Conservation (phyloP, 2,329 filamentous ascomycete species). For the Aspergillus viridinutans region DNA sequence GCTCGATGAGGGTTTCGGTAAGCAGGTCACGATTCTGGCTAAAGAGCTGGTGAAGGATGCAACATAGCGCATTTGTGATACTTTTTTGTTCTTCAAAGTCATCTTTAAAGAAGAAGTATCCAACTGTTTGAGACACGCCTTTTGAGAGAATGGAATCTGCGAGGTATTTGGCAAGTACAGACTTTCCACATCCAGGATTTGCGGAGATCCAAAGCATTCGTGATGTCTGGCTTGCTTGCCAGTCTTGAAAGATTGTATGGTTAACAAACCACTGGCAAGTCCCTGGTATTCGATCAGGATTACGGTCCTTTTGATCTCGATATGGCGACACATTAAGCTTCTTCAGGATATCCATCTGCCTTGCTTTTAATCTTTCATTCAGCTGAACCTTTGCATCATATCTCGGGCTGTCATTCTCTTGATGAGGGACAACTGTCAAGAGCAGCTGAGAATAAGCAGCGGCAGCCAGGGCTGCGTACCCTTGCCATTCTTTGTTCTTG, state of each 20-base stretch:
- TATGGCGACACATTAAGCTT: no score
- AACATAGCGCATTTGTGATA: slow-evolving; percentile 27
- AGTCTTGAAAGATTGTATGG: no score
- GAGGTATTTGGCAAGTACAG: slow-evolving; percentile 32
- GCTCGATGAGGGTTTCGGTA: no score
- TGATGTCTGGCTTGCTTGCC: no score
- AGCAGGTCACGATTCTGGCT: background rate
- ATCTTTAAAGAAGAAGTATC: slow-evolving; percentile 39
- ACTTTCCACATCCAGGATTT: slow-evolving; percentile 35
- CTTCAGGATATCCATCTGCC: no score
- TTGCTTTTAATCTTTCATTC: no score
- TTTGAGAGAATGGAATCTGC: slow-evolving; percentile 24
- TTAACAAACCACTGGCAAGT: no score
- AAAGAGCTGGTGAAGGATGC: slow-evolving; percentile 36
- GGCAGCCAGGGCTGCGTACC: slow-evolving; percentile 11
- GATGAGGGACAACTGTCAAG: background rate
- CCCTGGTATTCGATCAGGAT: no score
- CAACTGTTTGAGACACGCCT: slow-evolving; percentile 6
- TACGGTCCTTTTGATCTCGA: no score
- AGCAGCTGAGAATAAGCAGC: slow-evolving; percentile 10
- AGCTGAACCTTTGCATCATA: no score
- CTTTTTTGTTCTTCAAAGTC: slow-evolving; percentile 31
- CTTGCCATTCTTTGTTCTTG: background rate
- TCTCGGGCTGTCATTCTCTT: no score
- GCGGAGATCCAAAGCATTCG: background rate